Evolutionary conservation across 2,329 filamentous ascomycete genomes (phyloP), one percentile per base, ranked within the genome.

Genomic region (Furcasterigmium furcatum): DNA sequence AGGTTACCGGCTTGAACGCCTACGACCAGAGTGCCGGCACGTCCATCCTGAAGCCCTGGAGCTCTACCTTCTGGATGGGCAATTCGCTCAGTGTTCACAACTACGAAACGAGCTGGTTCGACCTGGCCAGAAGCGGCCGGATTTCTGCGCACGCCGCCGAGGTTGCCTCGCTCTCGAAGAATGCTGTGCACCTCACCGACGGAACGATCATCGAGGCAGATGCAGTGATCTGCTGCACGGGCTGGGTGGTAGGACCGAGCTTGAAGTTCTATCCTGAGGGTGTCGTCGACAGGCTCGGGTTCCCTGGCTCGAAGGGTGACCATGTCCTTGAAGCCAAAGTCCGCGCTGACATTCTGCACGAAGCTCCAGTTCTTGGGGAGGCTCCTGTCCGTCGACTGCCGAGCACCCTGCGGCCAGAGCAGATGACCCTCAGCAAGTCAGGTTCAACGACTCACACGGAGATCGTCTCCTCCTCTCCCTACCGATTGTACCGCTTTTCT

Each of bases 11-110:
- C 8, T 5, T 42, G 18, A 46, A 50, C 27, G 34, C n/a, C 4
- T 50, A 48, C 19, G 40, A 38, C 24, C 29, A 36, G 4, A 18
- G 30, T 19, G 16, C 24, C 2, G 38, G 21, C 2, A 42, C 40
- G 7, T 12, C 3, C 10, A 39, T 29, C 19, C 22, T 52, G 36
- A 49, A 42, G 27, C 50, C 50, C 4, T 52, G 50, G 50, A 35
- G 36, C 4, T 46, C 43, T 10, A 46, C 50, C 3, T 50, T 46
- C 32, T 52, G 47, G 47, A 52, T 48, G 45, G 50, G 50, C 2
- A 50, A 50, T 32, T 48, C 45, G 3, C 42, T 52, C n/a, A 44
- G 50, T 20, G 46, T 52, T 8, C 50, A 50, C 22, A 52, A 52
- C 41, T 52, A 50, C 41, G 45, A 50, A 7, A 45, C 43, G 2